phyloP scores from a whole-genome alignment of 1,284 basidiomycete species.

The Ceratobasidium sp. region DNA sequence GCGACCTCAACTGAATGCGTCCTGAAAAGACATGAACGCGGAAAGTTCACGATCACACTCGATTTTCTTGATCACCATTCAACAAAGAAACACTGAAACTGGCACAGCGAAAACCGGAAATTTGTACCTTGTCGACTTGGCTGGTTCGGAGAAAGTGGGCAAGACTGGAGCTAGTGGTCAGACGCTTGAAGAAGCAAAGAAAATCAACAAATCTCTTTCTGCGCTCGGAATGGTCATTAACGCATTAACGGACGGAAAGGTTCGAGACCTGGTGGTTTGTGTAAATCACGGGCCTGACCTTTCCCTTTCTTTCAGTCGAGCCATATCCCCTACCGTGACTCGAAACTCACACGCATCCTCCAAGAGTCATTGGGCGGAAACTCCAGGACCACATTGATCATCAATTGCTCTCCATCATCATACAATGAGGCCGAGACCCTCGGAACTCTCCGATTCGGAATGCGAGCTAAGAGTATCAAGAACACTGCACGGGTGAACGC shows the following conservation, averaged over 20 bases:
- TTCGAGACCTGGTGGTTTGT: constrained; percentile 49
- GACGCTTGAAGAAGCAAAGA: constrained; percentile 99
- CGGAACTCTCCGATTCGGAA: constrained; percentile 97
- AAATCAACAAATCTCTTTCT: constrained; percentile 98
- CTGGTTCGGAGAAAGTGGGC: constrained; percentile 98
- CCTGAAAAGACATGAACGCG: constrained; percentile 95
- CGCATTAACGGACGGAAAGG: constrained; percentile 95
- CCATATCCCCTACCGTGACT: constrained; percentile 98
- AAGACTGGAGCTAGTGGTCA: constrained; percentile 99
- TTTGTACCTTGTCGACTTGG: constrained; percentile 96
- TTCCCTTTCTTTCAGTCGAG: constrained; percentile 71
- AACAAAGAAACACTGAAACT: constrained; percentile 94
- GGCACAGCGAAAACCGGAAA: constrained; percentile 97
- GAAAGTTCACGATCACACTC: constrained; percentile 99
- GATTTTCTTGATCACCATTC: constrained; percentile 97
- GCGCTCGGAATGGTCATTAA: constrained; percentile 99
- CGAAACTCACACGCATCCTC: constrained; percentile 97
- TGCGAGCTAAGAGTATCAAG: constrained; percentile 99
- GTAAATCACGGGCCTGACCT: background rate
- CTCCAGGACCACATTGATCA: constrained; percentile 97
- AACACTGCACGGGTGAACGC: constrained; percentile 99
- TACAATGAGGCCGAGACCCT: constrained; percentile 98
- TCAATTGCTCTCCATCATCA: constrained; percentile 97
- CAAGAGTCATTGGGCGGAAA: constrained; percentile 99
- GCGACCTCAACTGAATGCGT: constrained; percentile 8